Evolutionary conservation across 2,329 filamentous ascomycete species (phyloP), one percentile per base, ranked within the genome.

Genomic region (Gnomoniopsis smithogilvyi): DNA sequence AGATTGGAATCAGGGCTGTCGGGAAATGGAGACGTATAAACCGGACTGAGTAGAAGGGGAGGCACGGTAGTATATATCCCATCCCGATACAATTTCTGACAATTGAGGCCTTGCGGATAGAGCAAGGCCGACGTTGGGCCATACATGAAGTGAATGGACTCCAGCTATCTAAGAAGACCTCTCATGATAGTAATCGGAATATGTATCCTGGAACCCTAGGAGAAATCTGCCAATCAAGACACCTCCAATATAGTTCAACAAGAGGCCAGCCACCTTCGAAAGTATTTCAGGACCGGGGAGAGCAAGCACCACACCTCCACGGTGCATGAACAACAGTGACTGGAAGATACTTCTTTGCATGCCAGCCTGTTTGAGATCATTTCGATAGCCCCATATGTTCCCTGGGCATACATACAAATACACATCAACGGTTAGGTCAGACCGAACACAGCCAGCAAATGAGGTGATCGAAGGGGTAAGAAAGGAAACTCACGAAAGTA

Each of bases 331-430:
- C 22, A 56, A 46, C 36, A 60, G 21, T 10, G 48, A 11, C 41
- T 60, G 60, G 47, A 56, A 59, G 24, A 53, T 17, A 14, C 60
- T 62, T 49, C 48, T 51, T 26, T 51, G 24, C 24, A 56, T 33
- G 15, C 56, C 60, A 12, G 51, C 56, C 21, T 26, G 59, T 8
- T 26, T 48, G 48, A 56, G 56, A 41, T 62, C 60, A 17, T 62
- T 56, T 14, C 60, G 60, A 21, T 60, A 60, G 0, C 49, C 49
- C 60, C 57, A 59, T n/a, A 60, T 56, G 33, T 62, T 60, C 6
- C 60, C 60, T 62, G 33, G 11, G 8, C 48, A 21, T 15, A n/a
- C 6, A 7, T 8, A 41, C 14, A 3, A 6, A 49, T 6, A 10
- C 15, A 8, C 17, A 24, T 30, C 8, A 8, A 11, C 11, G 26